A percentile compares a stretch with the other conserved stretches of the same genome.
These are phyloP conservation scores for Metarhizium humberi DNA, from an alignment of 2,329 filamentous ascomycete genomes.

Conservation along the genomic window DNA sequence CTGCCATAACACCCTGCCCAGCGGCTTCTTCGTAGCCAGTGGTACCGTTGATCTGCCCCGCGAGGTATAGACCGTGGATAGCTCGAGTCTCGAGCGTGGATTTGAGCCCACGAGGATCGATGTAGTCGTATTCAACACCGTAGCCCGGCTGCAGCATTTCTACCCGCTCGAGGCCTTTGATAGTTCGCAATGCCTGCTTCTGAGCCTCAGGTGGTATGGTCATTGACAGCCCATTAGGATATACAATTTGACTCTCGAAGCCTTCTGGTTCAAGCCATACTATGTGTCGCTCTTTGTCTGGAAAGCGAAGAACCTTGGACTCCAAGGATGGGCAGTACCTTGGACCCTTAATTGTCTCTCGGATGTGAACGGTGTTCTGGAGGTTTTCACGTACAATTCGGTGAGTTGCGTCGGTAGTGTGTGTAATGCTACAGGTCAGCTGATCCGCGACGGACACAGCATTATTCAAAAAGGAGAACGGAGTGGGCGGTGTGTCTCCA, in stretches of 20 bases:
- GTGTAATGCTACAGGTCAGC: constrained; percentile 75
- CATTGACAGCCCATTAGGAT: constrained; percentile 96
- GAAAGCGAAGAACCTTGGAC: constrained; percentile 85
- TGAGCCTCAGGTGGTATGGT: constrained; percentile 87
- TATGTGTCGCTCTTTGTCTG: constrained; percentile 70
- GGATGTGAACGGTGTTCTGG: constrained; percentile 93
- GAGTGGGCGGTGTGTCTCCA: constrained; percentile 77
- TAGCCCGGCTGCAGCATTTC: constrained; percentile 93
- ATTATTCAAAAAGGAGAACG: constrained; percentile 86
- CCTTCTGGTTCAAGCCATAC: constrained; percentile 98
- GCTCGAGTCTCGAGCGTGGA: constrained; percentile 91
- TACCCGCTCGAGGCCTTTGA: constrained; percentile 80
- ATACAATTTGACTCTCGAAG: constrained; percentile 80
- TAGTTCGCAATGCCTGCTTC: constrained; percentile 72
- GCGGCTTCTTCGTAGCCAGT: constrained; percentile 98
- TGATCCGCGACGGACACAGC: constrained; percentile 71
- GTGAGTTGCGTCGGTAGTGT: constrained; percentile 78
- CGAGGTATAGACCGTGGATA: constrained; percentile 80
- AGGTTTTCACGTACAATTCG: constrained; percentile 79
- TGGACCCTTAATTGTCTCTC: constrained; percentile 88
- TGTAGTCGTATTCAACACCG: constrained; percentile 97
- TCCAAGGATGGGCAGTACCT: constrained; percentile 94
- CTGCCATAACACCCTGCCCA: constrained; percentile 84
- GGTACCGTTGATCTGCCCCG: constrained; percentile 96
- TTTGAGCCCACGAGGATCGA: constrained; percentile 80